Conservation (phyloP, 345 rosid species). For the Diplotaxis tenuifolia region DNA sequence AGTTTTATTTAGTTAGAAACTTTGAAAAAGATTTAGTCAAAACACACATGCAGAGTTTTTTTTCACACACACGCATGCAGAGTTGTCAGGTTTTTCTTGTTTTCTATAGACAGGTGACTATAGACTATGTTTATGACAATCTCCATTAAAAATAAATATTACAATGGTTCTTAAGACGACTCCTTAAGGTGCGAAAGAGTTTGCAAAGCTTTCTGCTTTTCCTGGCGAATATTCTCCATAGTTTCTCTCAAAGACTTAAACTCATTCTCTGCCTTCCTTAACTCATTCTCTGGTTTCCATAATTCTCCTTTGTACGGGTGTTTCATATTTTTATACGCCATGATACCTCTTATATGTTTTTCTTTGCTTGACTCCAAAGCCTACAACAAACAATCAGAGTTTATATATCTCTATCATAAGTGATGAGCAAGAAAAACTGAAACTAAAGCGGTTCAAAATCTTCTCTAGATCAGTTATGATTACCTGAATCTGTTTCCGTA, state of each 20-base stretch:
- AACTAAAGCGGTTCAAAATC: neutral
- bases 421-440: neutral
- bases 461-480: neutral
- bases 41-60: no score
- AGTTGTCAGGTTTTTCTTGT: neutral
- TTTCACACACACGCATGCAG: no score
- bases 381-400: neutral
- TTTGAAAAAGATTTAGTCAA: no score
- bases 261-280: neutral
- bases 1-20: no score
- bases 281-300: neutral
- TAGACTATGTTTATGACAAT: neutral
- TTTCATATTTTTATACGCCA: neutral
- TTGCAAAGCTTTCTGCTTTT: neutral
- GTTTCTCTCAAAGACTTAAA: neutral
- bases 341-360: neutral
- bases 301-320: neutral
- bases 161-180: neutral
- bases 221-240: neutral
- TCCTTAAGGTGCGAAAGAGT: neutral
- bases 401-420: neutral
- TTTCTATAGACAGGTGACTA: neutral
- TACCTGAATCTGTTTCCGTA: neutral
- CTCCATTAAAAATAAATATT: neutral
- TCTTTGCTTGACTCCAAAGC: neutral